Evolutionary conservation across 2,329 filamentous ascomycete species (phyloP), one percentile per base, ranked within the genome.

Genomic region (Paecilomyces dactylethromorphus): DNA sequence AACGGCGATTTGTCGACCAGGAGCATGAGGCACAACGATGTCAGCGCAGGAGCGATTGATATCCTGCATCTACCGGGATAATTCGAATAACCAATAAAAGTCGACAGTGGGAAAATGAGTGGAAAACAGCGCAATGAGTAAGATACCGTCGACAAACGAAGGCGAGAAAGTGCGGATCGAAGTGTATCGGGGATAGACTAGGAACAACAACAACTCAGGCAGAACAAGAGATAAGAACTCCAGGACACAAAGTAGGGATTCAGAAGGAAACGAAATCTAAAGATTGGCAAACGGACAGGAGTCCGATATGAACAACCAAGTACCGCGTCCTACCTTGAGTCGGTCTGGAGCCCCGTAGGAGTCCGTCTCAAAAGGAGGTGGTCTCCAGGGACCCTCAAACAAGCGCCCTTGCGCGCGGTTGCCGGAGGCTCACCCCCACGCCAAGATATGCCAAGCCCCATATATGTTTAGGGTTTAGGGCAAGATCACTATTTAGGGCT

Each of bases 331-430:
- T 31, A 12, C 26, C 18, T 31, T 18, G 18, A 31, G 29, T 31
- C 53, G 53, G 31, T 54, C 53, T 54, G 53, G 53, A 26, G 54
- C 53, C 53, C 8, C 24, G 26, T 24, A 62, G 63, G 65, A 68
- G 62, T 65, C 60, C 59, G 22, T 31, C 53, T 58, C 63, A 65
- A 72, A 72, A 72, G 71, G 70, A 70, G 68, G 65, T 70, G 68
- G 65, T 70, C 60, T 61, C 55, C 54, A 59, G 26, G 51, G 53
- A 51, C 56, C 62, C 58, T 60, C 58, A 69, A 69, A 69, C 69
- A 74, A 70, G 70, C 72, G 72, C 72, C 66, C 70, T 73, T 71
- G 66, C 70, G 71, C 71, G 72, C 71, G 72, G 65, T 65, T 74
- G 68, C 61, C 63, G 60, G 54, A 55, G 57, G 35, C 53, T 18